Evolutionary conservation across 148 eudicot species (phyloP).

Genomic region (Rhododendron ovatum): DNA sequence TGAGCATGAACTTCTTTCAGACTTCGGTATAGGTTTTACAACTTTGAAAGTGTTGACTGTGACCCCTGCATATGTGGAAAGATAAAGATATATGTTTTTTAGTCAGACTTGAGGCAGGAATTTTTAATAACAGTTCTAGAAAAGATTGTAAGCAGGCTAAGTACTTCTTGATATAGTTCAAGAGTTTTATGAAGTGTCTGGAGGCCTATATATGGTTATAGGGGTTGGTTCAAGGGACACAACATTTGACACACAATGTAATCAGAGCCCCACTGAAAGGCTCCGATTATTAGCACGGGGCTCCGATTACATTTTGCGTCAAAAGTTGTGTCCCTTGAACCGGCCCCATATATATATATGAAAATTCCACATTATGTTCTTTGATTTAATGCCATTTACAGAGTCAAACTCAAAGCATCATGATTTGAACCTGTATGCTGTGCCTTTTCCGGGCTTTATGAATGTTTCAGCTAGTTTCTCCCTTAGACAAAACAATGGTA

Average conservation of each 20-base stretch:
- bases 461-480: neutral
- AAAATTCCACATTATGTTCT: too few relatives aligned
- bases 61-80: neutral
- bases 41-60: neutral
- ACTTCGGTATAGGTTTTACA: neutral
- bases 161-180: neutral
- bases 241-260: neutral
- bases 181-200: neutral
- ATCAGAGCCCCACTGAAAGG: neutral
- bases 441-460: neutral
- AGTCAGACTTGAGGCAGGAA: neutral
- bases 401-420: neutral
- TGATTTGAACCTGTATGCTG: constrained; percentile 2
- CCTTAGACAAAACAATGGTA: neutral
- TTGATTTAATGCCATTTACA: too few relatives aligned
- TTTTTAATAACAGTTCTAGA: neutral
- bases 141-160: neutral
- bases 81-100: neutral
- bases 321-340: neutral
- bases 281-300: neutral
- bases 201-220: neutral
- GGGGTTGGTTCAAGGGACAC: neutral
- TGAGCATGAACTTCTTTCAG: neutral
- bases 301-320: neutral
- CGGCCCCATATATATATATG: too few relatives aligned